phyloP scores from a whole-genome alignment of 495 filamentous ascomycete species.

The Aspergillus olivimuriae region DNA sequence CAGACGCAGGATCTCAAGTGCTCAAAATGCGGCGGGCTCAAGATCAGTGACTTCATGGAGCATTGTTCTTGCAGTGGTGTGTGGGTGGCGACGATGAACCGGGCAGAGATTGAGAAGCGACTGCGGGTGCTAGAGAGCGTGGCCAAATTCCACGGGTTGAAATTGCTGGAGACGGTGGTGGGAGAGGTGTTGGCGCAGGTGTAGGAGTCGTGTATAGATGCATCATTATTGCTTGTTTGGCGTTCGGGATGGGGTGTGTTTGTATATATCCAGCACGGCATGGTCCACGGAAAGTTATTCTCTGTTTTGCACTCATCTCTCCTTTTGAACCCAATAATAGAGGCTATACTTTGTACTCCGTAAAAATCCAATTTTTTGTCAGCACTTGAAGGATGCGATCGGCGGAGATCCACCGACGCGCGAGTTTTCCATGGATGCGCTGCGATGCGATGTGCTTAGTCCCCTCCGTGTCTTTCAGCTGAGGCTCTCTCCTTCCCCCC shows the following conservation, averaged over 20 bases:
- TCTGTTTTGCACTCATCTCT: too few relatives aligned
- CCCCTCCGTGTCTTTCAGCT: too few relatives aligned
- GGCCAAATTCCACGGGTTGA: conserved; percentile 69
- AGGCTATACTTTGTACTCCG: too few relatives aligned
- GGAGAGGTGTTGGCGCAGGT: conserved; percentile 46
- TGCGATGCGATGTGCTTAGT: too few relatives aligned
- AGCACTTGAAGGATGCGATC: too few relatives aligned
- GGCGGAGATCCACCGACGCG: too few relatives aligned
- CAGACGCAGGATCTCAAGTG: conserved; percentile 88
- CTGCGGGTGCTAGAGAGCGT: conserved; percentile 67
- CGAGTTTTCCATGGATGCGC: too few relatives aligned
- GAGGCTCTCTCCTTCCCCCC: too few relatives aligned
- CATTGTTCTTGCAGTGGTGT: conserved; percentile 87
- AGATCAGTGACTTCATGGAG: conserved; percentile 92
- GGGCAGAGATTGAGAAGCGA: conserved; percentile 58
- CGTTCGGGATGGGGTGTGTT: neutral
- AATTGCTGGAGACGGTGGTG: conserved; percentile 72
- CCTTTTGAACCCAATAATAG: too few relatives aligned
- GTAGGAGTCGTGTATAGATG: conserved; percentile 11
- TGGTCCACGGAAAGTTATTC: too few relatives aligned
- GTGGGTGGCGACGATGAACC: conserved; percentile 68
- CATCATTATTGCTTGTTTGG: neutral
- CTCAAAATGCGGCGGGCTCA: conserved; percentile 41
- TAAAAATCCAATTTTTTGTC: too few relatives aligned
- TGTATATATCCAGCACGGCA: neutral